phyloP scores from a whole-genome alignment of 306 rosid species.

The Vigna unguiculata region DNA sequence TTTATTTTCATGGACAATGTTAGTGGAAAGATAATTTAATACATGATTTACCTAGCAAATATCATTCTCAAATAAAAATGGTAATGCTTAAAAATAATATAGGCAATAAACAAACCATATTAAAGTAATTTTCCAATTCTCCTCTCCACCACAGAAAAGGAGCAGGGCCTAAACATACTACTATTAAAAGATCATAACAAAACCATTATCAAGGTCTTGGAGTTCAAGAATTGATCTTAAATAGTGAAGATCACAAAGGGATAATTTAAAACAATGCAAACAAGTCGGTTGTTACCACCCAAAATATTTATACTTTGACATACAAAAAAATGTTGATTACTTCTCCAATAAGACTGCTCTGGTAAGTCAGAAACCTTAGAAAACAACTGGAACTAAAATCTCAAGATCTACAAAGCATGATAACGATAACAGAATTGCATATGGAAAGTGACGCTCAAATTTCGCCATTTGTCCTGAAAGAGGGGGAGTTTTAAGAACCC shows the following conservation, averaged over 20 bases:
- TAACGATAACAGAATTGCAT: neutral
- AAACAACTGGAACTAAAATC: neutral
- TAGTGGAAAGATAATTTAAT: too few relatives aligned
- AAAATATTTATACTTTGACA: neutral
- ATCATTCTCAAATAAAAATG: slow-evolving; percentile 37
- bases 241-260: neutral
- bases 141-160: neutral
- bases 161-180: neutral
- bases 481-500: neutral
- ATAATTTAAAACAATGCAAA: neutral
- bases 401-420: neutral
- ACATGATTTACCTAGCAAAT: too few relatives aligned
- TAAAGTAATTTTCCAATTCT: slow-evolving; percentile 9
- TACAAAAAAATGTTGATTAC: neutral
- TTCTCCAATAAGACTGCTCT: neutral
- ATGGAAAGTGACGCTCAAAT: slow-evolving; percentile 53
- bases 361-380: slow-evolving; percentile 28
- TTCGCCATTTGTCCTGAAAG: slow-evolving; percentile 92
- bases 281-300: neutral
- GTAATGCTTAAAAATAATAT: slow-evolving; percentile 15
- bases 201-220: neutral
- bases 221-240: slow-evolving; percentile 29
- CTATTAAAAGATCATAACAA: slow-evolving; percentile 1
- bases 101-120: slow-evolving; percentile 30
- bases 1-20: too few relatives aligned